Evolutionary conservation across 2,329 filamentous ascomycete species (phyloP).

Genomic region (Aureobasidium sp.): DNA sequence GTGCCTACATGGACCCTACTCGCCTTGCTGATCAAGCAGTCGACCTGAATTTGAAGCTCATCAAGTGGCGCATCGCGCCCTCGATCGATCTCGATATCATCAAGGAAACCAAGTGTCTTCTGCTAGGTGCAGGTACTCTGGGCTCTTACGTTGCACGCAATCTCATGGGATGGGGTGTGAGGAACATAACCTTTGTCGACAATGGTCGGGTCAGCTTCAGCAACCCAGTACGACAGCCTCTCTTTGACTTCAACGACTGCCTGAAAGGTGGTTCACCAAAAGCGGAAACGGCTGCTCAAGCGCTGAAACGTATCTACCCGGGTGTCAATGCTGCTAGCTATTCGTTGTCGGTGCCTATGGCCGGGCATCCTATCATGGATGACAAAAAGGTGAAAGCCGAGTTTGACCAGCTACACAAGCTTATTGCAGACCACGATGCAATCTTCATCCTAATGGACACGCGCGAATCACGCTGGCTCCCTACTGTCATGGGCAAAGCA

Average conservation of each 20-base stretch:
- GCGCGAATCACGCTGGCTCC: constrained; percentile 87
- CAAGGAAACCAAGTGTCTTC: constrained; percentile 79
- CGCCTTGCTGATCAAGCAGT: constrained; percentile 87
- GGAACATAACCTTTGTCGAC: constrained; percentile 92
- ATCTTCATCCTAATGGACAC: constrained; percentile 98
- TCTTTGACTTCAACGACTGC: constrained; percentile 88
- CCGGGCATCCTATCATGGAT: constrained; percentile 79
- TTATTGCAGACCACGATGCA: constrained; percentile 80
- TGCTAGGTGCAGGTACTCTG: constrained; percentile 86
- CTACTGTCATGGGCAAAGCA: constrained; percentile 91
- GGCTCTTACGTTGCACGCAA: constrained; percentile 91
- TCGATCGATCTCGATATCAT: constrained; percentile 79
- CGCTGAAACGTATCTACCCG: constrained; percentile 78
- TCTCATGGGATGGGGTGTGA: constrained; percentile 89
- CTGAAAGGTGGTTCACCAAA: constrained; percentile 76
- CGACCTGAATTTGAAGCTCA: constrained; percentile 91
- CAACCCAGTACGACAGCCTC: constrained; percentile 88
- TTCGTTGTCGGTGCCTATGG: constrained; percentile 84
- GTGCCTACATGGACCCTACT: constrained; percentile 86
- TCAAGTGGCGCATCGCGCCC: constrained; percentile 97
- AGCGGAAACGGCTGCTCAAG: constrained; percentile 69
- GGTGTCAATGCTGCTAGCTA: constrained; percentile 76
- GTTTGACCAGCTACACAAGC: constrained; percentile 61
- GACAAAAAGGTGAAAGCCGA: constrained; percentile 60
- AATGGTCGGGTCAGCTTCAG: constrained; percentile 91